A percentile compares a stretch with the other conserved stretches of the same genome.
Evolutionary conservation across 805 yeast species (phyloP).

Genomic region (Zygotorulaspora chibaensis): DNA sequence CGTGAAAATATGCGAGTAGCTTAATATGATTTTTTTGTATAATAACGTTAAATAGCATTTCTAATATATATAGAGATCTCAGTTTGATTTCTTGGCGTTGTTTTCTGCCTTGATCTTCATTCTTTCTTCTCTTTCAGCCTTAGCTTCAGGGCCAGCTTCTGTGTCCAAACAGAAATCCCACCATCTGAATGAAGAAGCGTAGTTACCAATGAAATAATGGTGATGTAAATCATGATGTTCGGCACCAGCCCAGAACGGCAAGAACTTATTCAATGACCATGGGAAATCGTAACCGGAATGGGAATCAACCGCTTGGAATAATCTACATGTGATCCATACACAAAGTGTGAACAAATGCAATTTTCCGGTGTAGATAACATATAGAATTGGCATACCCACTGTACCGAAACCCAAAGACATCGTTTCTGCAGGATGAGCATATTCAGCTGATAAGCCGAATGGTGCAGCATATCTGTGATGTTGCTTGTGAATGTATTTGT

Average conservation of each 20-base stretch:
- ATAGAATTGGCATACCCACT: conserved; percentile 87
- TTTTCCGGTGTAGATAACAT: conserved; percentile 69
- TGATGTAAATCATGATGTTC: conserved; percentile 98
- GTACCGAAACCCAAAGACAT: conserved; percentile 90
- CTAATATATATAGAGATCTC: neutral
- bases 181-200: conserved; percentile 93
- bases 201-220: conserved; percentile 91
- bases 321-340: conserved; percentile 80
- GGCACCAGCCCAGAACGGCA: conserved; percentile 98
- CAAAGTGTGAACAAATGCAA: conserved; percentile 88
- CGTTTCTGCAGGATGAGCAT: conserved; percentile 95
- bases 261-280: conserved; percentile 84
- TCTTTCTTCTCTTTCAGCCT: conserved; percentile 63
- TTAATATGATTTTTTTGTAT: neutral
- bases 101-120: conserved; percentile 54
- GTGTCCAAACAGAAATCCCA: conserved; percentile 88
- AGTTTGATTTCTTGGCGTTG: conserved; percentile 32
- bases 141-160: conserved; percentile 84
- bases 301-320: conserved; percentile 95
- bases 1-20: too few relatives aligned
- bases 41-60: conserved; percentile 1
- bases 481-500: conserved; percentile 92
- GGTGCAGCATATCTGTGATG: conserved; percentile 99
- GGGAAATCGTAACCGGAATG: conserved; percentile 99
- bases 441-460: conserved; percentile 94